Evolutionary conservation across 192 early-diverging fungal genomes (phyloP).

Genomic region (Dispira parvispora): DNA sequence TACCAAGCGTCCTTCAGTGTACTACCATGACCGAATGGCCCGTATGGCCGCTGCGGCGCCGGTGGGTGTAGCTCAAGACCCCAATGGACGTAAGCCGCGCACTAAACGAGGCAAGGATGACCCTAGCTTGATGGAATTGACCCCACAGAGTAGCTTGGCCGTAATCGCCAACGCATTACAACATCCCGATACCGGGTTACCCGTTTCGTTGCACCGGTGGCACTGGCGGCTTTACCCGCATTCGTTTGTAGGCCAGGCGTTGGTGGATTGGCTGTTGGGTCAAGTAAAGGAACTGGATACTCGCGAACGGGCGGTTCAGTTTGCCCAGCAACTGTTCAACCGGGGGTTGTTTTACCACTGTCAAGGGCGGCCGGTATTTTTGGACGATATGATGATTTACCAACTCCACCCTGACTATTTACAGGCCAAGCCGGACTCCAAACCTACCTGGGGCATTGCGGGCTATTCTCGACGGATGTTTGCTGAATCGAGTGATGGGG

Average conservation of each 20-base stretch:
- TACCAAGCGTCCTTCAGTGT: conserved; percentile 9
- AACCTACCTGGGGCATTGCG: too few species aligned
- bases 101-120: too few species aligned
- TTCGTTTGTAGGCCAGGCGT: conserved; percentile 65
- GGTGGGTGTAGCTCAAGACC: conserved; percentile 3
- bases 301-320: conserved; percentile 53
- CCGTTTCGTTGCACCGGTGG: conserved; percentile 66
- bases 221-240: conserved; percentile 55
- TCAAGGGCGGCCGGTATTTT: conserved; percentile 41
- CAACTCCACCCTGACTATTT: conserved; percentile 35
- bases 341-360: conserved; percentile 53
- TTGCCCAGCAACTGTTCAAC: conserved; percentile 63
- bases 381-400: conserved; percentile 89
- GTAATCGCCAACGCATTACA: conserved; percentile 52
- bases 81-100: too few species aligned
- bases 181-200: conserved; percentile 44
- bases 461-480: too few species aligned
- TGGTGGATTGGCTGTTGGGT: conserved; percentile 73
- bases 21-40: conserved; percentile 1
- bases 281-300: conserved; percentile 59
- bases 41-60: conserved; percentile 11
- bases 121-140: conserved; percentile 16
- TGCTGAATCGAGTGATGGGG: too few species aligned
- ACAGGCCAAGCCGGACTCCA: too few species aligned
- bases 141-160: conserved; percentile 26